Evolutionary conservation across 2,329 filamentous ascomycete species (phyloP).

Genomic region (Madurella mycetomatis): DNA sequence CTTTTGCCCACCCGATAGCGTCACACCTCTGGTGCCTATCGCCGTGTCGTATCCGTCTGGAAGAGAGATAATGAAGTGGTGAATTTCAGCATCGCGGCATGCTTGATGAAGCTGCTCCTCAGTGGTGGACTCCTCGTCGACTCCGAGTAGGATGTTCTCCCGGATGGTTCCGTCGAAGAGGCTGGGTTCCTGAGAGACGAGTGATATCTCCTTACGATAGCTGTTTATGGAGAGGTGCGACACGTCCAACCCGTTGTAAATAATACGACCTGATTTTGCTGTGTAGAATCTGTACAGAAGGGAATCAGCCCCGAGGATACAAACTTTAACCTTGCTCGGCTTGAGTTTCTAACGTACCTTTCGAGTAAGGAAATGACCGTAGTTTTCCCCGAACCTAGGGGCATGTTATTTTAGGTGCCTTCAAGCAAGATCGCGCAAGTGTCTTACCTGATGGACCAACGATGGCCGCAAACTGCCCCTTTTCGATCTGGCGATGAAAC

Average conservation of each 20-base stretch:
- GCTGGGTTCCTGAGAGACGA: slow-evolving; percentile 57
- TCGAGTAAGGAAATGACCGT: slow-evolving; percentile 48
- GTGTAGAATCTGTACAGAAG: slow-evolving; percentile 26
- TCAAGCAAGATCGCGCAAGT: background rate
- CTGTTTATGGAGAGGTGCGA: slow-evolving; percentile 46
- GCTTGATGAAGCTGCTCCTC: slow-evolving; percentile 27
- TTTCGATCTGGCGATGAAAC: slow-evolving; percentile 21
- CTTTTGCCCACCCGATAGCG: slow-evolving; percentile 62
- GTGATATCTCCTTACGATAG: slow-evolving; percentile 51
- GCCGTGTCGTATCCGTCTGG: slow-evolving; percentile 60
- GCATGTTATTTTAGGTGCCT: background rate
- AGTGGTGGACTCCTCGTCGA: slow-evolving; percentile 21
- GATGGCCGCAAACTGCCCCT: slow-evolving; percentile 32
- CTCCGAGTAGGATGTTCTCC: slow-evolving; percentile 31
- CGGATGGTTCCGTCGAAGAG: slow-evolving; percentile 48
- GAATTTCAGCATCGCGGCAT: slow-evolving; percentile 29
- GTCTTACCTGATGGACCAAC: slow-evolving; percentile 30
- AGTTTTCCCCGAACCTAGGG: slow-evolving; percentile 30
- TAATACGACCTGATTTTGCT: slow-evolving; percentile 47
- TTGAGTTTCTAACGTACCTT: slow-evolving; percentile 13
- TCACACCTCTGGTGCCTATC: slow-evolving; percentile 62
- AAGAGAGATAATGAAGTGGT: slow-evolving; percentile 28
- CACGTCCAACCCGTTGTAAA: slow-evolving; percentile 54
- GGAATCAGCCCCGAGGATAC: background rate
- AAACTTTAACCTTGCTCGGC: background rate